Conservation (phyloP, 2,329 filamentous ascomycete species). For the Colletotrichum orbiculare region DNA sequence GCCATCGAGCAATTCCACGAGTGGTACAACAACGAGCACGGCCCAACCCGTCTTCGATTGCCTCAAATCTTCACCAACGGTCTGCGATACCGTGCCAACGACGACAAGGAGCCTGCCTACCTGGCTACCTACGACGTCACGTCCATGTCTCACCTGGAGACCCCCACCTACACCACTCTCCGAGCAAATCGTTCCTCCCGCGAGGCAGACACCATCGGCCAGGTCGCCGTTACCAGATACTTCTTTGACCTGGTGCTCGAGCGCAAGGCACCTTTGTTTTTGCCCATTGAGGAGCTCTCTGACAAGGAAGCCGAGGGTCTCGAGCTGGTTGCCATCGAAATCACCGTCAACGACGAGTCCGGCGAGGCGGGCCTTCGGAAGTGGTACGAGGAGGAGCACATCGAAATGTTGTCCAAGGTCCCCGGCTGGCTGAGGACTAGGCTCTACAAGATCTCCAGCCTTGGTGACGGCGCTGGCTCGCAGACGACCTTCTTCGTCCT, state of each 20-base stretch:
- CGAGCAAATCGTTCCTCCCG: constrained; percentile 66
- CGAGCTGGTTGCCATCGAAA: constrained; percentile 71
- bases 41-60: constrained; percentile 81
- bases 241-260: constrained; percentile 76
- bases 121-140: constrained; percentile 86
- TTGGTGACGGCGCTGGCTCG: constrained; percentile 61
- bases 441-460: constrained; percentile 73
- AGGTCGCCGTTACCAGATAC: constrained; percentile 73
- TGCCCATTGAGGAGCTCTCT: constrained; percentile 68
- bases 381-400: constrained; percentile 83
- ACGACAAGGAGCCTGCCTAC: constrained; percentile 73
- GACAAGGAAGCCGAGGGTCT: constrained; percentile 69
- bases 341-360: constrained; percentile 62
- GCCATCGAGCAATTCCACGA: constrained; percentile 81
- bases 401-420: constrained; percentile 76
- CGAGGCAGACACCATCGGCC: constrained; percentile 64
- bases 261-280: constrained; percentile 66
- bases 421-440: constrained; percentile 84
- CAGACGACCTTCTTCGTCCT: constrained; percentile 69
- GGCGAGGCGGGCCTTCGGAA: constrained; percentile 66
- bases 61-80: constrained; percentile 80
- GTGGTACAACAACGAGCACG: constrained; percentile 96
- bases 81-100: constrained; percentile 79
- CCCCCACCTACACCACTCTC: constrained; percentile 75
- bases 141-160: constrained; percentile 76